These are phyloP conservation scores for Naganishia vishniacii DNA, from an alignment of 768 basidiomycete species.

Conservation along the genomic window DNA sequence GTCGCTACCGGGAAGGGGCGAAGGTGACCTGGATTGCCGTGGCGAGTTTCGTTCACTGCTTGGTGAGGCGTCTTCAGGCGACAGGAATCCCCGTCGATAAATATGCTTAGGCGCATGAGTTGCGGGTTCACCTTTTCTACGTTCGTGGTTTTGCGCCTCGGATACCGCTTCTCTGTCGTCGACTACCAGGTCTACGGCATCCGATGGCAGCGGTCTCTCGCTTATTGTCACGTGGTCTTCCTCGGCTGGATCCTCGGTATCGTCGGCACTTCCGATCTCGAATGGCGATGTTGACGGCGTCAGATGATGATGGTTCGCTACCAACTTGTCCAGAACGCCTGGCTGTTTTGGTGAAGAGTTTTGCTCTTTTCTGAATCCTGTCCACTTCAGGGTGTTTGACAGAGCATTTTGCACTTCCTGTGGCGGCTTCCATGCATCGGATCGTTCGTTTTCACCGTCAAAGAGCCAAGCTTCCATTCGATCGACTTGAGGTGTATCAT, in stretches of 20 bases:
- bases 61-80: neutral
- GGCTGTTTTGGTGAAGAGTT: slow-evolving; percentile 1
- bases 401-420: slow-evolving; percentile 15
- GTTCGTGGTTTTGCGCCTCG: slow-evolving; percentile 54
- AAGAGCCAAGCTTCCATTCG: slow-evolving; percentile 36
- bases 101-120: slow-evolving; percentile 41
- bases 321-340: neutral
- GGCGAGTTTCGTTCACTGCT: neutral
- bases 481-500: slow-evolving; percentile 15
- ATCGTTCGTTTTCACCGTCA: slow-evolving; percentile 41
- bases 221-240: slow-evolving; percentile 31
- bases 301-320: slow-evolving; percentile 21
- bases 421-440: slow-evolving; percentile 32
- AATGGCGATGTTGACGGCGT: slow-evolving; percentile 35
- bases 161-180: slow-evolving; percentile 60
- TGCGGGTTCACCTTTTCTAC: slow-evolving; percentile 60
- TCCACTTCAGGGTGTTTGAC: slow-evolving; percentile 16
- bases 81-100: slow-evolving; percentile 24
- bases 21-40: neutral
- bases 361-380: slow-evolving; percentile 4
- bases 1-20: neutral
- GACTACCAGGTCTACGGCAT: slow-evolving; percentile 85
- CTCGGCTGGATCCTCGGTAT: slow-evolving; percentile 35
- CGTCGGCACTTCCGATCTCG: slow-evolving; percentile 33
- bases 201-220: slow-evolving; percentile 44